Evolutionary conservation across 202 grass and related monocot species (phyloP).

Genomic region (Brachypodium distachyon): DNA sequence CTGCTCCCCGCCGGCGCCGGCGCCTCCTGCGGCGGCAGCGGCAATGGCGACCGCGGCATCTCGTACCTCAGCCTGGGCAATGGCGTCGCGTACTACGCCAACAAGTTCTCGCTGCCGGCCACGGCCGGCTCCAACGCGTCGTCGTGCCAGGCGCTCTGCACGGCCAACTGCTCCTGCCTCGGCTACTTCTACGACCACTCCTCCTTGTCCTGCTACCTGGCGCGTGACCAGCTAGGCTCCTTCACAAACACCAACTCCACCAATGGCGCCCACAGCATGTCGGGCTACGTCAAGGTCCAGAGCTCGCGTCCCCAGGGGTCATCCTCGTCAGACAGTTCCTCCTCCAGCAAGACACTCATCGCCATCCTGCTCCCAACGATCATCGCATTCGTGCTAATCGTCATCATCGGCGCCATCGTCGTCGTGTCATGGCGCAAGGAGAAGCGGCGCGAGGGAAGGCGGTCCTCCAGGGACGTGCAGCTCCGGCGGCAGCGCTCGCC

Average conservation of each 20-base stretch:
- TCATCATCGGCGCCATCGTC: slow-evolving; percentile 19
- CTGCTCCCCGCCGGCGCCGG: slow-evolving; percentile 1
- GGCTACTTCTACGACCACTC: slow-evolving; percentile 71
- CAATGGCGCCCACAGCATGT: background rate
- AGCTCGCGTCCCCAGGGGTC: background rate
- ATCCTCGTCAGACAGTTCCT: background rate
- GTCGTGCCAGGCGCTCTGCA: slow-evolving; percentile 51
- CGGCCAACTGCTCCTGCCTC: slow-evolving; percentile 57
- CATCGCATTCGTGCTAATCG: slow-evolving; percentile 45
- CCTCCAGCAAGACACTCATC: slow-evolving; percentile 32
- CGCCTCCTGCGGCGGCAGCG: background rate
- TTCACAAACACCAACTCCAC: slow-evolving; percentile 31
- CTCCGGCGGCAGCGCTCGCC: slow-evolving; percentile 37
- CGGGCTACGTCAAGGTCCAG: slow-evolving; percentile 51
- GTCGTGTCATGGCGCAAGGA: slow-evolving; percentile 33
- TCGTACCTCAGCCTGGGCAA: slow-evolving; percentile 43
- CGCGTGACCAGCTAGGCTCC: slow-evolving; percentile 45
- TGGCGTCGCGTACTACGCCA: slow-evolving; percentile 55
- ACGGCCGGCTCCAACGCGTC: slow-evolving; percentile 24
- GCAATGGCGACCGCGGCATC: background rate
- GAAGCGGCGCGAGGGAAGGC: background rate
- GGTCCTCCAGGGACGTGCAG: slow-evolving; percentile 16
- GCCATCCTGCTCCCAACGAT: slow-evolving; percentile 62
- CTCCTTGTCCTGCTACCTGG: slow-evolving; percentile 53
- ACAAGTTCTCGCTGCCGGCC: slow-evolving; percentile 37